phyloP scores from a whole-genome alignment of 495 filamentous ascomycete genomes.

The Letharia lupina region DNA sequence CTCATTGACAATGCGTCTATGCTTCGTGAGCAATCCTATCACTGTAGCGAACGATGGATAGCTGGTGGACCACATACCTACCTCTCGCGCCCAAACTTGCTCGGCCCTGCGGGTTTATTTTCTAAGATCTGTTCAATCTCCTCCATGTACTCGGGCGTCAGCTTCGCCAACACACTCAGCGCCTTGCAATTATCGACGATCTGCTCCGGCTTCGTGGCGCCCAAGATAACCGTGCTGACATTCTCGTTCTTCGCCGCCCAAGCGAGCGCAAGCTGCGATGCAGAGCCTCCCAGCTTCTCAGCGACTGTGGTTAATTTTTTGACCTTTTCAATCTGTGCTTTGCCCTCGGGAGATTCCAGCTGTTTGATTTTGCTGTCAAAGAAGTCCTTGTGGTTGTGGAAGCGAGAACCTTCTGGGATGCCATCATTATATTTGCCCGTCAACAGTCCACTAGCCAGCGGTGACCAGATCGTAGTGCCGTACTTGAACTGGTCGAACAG shows the following conservation, averaged over 20 bases:
- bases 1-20: neutral
- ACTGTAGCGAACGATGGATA: neutral
- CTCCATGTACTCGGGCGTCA: conserved; percentile 48
- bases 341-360: conserved; percentile 27
- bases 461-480: conserved; percentile 67
- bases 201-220: conserved; percentile 64
- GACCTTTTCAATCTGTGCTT: conserved; percentile 26
- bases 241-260: conserved; percentile 74
- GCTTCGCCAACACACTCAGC: conserved; percentile 45
- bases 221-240: conserved; percentile 68
- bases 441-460: conserved; percentile 62
- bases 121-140: conserved; percentile 40
- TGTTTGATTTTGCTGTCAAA: conserved; percentile 30
- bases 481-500: conserved; percentile 57
- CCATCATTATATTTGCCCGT: conserved; percentile 78
- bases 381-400: conserved; percentile 36
- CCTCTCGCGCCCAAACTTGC: conserved; percentile 15
- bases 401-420: conserved; percentile 31
- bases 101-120: conserved; percentile 11
- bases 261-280: conserved; percentile 61
- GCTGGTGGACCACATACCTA: conserved; percentile 9
- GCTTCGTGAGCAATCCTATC: neutral
- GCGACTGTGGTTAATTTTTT: conserved; percentile 42
- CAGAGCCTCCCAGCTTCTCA: conserved; percentile 54
- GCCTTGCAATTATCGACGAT: conserved; percentile 62